phyloP scores from a whole-genome alignment of 192 early-diverging fungal genomes.

The Backusella tarrabulga region DNA sequence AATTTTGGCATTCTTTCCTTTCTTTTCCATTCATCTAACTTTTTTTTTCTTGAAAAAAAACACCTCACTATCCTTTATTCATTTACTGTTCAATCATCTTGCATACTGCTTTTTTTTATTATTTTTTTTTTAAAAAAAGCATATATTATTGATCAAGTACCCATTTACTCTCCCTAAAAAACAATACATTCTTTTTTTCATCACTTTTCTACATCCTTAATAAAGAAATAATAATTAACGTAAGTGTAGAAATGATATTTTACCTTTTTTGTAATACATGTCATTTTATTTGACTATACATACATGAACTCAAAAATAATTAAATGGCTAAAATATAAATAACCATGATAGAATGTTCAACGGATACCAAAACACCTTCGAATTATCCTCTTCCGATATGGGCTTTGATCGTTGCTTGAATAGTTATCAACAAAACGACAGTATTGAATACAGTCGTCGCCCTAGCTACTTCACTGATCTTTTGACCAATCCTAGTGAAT shows the following conservation, averaged over 20 bases:
- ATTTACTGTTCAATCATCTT: conserved; percentile 1
- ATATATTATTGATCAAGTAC: conserved; percentile 1
- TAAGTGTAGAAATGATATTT: conserved; percentile 1
- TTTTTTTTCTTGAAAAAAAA: neutral
- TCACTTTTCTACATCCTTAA: neutral
- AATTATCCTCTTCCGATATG: conserved; percentile 1
- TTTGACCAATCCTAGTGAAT: conserved; percentile 7
- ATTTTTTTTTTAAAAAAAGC: neutral
- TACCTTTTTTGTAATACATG: neutral
- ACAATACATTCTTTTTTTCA: neutral
- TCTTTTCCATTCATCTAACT: neutral
- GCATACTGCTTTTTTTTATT: neutral
- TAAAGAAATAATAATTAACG: conserved; percentile 1
- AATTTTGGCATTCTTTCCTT: neutral
- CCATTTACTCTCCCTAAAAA: conserved; percentile 9
- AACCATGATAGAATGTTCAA: neutral
- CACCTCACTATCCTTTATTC: neutral
- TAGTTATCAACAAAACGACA: conserved; percentile 11
- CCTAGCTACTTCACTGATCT: conserved; percentile 28
- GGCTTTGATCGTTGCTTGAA: conserved; percentile 6
- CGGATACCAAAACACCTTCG: conserved; percentile 10
- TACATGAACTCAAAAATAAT: neutral
- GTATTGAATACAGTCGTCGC: conserved; percentile 19
- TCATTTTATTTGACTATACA: neutral
- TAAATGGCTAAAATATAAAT: neutral